Evolutionary conservation across 768 basidiomycete species (phyloP), one percentile per base, ranked within the genome.

Genomic region (Daedaleopsis nitida): DNA sequence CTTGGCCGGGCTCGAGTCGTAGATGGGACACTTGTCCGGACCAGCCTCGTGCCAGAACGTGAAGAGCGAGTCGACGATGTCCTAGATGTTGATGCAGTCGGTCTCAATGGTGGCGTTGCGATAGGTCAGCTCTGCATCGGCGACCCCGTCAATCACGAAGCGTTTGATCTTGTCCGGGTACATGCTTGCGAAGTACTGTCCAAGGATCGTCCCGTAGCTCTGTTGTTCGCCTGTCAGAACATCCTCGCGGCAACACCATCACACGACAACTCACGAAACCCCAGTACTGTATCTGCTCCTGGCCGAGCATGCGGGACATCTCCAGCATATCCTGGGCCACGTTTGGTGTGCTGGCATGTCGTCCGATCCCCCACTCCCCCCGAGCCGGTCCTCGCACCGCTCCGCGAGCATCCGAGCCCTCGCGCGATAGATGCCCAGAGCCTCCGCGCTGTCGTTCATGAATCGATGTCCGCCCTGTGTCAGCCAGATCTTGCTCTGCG

Each of bases 271-370:
- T 54, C 27, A 64, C 66, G 58, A 72, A 70, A 13, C 73, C 74
- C 70, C 69, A 73, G 54, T 72, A 75, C 39, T 69, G 65, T 35
- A 75, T 52, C 63, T 68, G 68, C 19, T 73, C 73, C 24, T 59
- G 55, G 1, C 74, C 73, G 24, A 70, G 70, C 21, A 67, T 68
- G 38, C 66, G 55, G 3, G 57, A 59, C 48, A 75, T 75, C 51
- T 63, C 57, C 19, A 75, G 63, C 74, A 75, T 73, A 52, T 75
- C 74, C 10, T 68, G 60, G 12, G 74, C 70, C n/a, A 73, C 70
- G 19, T 63, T 38, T 23, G 69, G 63, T 5, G 74, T 75, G 51
- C 66, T 60, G 55, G 67, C 69, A 61, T 63, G 68, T 34, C 44
- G 65, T 52, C 32, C 68, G n/a, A 53, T 49, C 8, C 64, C 64